Conservation (phyloP, 192 early-diverging fungal genomes). For the Linnemannia hyalina region DNA sequence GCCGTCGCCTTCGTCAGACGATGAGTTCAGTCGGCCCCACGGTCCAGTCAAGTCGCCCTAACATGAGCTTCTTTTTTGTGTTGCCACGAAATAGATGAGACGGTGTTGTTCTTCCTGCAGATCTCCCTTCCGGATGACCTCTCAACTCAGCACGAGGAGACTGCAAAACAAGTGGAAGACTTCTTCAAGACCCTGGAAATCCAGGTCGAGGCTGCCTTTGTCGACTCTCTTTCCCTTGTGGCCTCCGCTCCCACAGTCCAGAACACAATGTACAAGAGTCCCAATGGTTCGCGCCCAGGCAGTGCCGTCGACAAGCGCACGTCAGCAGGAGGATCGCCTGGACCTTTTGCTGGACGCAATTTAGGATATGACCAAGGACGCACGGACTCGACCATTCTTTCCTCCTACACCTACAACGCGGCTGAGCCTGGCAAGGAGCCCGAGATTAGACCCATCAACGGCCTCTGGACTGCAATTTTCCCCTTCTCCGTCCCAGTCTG, state of each 20-base stretch:
- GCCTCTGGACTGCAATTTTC: conserved; percentile 60
- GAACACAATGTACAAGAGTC: conserved; percentile 35
- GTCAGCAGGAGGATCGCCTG: conserved; percentile 26
- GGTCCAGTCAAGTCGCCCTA: not conserved
- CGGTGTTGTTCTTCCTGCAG: conserved; percentile 50
- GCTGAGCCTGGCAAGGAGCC: conserved; percentile 56
- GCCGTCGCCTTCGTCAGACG: conserved; percentile 3
- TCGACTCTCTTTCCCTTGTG: conserved; percentile 40
- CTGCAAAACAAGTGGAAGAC: conserved; percentile 33
- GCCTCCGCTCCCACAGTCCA: conserved; percentile 2
- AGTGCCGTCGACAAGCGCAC: conserved; percentile 29
- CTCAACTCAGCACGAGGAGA: conserved; percentile 51
- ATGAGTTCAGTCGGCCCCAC: not conserved
- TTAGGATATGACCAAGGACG: conserved; percentile 36
- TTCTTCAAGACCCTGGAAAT: conserved; percentile 68
- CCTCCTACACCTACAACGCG: conserved; percentile 62
- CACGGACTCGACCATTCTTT: conserved; percentile 58
- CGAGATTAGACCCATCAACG: conserved; percentile 57
- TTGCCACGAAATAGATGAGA: conserved; percentile 48
- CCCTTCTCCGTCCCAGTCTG: conserved; percentile 69
- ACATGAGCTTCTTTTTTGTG: conserved; percentile 5
- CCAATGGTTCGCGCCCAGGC: conserved; percentile 26
- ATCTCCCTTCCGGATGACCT: conserved; percentile 54
- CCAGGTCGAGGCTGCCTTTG: conserved; percentile 66
- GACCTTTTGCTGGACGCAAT: conserved; percentile 38